Percentiles rank a stretch among this genome's conserved stretches.
These are phyloP conservation scores for Euphorbia peplus DNA, from an alignment of 345 rosid species.

Conservation along the genomic window DNA sequence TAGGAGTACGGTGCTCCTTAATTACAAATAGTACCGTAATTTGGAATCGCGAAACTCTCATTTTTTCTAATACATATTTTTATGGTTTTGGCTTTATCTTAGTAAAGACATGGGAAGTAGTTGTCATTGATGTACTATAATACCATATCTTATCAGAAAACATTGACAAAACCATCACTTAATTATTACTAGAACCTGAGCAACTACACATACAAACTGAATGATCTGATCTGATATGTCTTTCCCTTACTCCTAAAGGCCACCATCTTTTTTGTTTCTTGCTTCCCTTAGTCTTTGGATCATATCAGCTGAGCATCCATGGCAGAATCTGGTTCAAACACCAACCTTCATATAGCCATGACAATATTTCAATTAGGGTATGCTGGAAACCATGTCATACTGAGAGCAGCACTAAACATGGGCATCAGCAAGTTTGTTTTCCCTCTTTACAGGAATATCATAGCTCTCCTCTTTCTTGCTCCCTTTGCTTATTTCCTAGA, in stretches of 20 bases:
- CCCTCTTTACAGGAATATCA: constrained; percentile 61
- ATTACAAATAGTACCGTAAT: too few relatives aligned
- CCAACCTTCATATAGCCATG: constrained; percentile 66
- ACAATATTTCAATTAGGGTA: constrained; percentile 55
- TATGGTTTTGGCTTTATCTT: too few relatives aligned
- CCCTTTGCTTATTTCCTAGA: constrained; percentile 63
- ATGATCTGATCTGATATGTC: not conserved
- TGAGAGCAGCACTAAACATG: constrained; percentile 63
- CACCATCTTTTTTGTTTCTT: not conserved
- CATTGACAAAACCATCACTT: not conserved
- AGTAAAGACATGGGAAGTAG: too few relatives aligned
- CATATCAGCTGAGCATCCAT: constrained; percentile 2
- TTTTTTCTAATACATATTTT: too few relatives aligned
- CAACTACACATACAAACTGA: not conserved
- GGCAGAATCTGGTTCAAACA: constrained; percentile 28
- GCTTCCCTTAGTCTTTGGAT: not conserved
- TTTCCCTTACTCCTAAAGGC: constrained; percentile 2
- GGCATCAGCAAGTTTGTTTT: constrained; percentile 73
- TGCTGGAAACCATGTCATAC: constrained; percentile 59
- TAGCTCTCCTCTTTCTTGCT: constrained; percentile 53
- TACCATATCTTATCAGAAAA: too few relatives aligned
- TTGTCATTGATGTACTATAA: too few relatives aligned
- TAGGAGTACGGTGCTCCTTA: too few relatives aligned
- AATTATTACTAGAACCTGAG: not conserved
- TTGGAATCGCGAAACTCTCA: too few relatives aligned